Base-by-base conservation (phyloP, 78 protist species). In the Paratrimastix pyriformis region DNA sequence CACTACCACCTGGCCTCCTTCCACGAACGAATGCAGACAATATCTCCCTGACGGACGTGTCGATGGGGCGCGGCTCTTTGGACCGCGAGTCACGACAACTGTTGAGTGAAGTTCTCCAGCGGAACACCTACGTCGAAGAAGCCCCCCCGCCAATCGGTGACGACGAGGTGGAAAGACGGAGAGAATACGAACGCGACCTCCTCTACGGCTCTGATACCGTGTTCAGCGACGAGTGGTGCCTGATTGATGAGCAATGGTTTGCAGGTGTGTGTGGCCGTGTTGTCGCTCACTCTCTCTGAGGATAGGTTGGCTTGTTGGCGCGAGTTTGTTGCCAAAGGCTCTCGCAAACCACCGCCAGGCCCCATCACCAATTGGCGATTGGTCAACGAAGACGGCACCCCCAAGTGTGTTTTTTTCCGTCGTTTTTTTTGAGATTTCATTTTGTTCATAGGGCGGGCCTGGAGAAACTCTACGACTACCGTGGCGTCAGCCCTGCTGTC, bases 201-300 rank as follows among this genome's bases (percentile, higher is more conserved):
- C 46, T 77, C 21, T 77, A 77, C 29, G 81, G 81, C 43, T 43
- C 57, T 35, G 81, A 77, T 48, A 32, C 74, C 24, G 60, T 77
- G 3, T 32, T 43, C 58, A 7, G 39, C 18, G 72, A 77, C 72
- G 1, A 1, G 40, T 77, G 81, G 81, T 77, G 43, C 18, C 38
- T 77, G 13, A 77, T 77, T 21, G 81, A 77, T 30, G 81, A 77
- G 59, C 50, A 62, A 2, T 77, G 81, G 81, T 9, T 77, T 2
- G 38, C 68, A 1, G 1, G 1, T 6, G 55, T 72, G 81, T 7
- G 81, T 21, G n/a, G 13, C 5, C 60, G 55, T 21, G 72, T 60
- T 2, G 69, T 73, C 30, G 29, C 37, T 8, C 24, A 66, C 58
- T 77, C 81, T 2, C 55, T 8, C 6, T 30, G 81, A 77, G 59